Evolutionary conservation across 2,329 filamentous ascomycete species (phyloP), one percentile per base, ranked within the genome.

Genomic region (Whalleya microplaca): DNA sequence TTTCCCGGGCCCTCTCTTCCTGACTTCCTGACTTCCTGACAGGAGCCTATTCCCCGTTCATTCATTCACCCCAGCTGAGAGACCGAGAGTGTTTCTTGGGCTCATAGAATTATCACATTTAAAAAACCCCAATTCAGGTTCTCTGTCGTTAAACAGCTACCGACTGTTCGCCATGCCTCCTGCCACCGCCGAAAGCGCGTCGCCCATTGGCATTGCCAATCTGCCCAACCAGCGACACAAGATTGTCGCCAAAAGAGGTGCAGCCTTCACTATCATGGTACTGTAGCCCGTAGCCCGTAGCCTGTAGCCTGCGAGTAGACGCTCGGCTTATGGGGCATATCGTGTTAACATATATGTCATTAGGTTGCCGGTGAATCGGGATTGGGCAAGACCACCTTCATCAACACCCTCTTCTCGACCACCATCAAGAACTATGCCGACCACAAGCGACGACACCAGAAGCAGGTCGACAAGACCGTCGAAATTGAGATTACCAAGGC

Each of bases 371-470:
- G 94, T 81, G 94, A 99, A 83, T 98, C 95, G 67, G 94, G 94
- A 73, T 82, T 98, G 69, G 95, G 95, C 83, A 99, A 99, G 87
- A 99, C 96, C 21, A 99, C 95, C 71, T 99, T 99, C 81, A 98
- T 99, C 87, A 99, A 99, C 88, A 99, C 95, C 58, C 88, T 99
- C 60, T 99, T 99, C 85, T 99, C 95, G 63, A 99, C 96, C 66
- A 99, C 95, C 71, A 99, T 99, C 86, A 99, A 99, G 86, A 99
- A 98, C 86, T 99, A 99, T 78, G 95, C 95, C 85, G 95, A 99
- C 79, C 94, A 99, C 86, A 96, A 96, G 85, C 91, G 92, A 79
- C 91, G 95, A 74, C 95, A 99, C 79, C 91, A 95, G 80, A 99
- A 99, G 87, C 95, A 99, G 83, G 87, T 98, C 68, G 95, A 99